Evolutionary conservation across 768 basidiomycete species (phyloP).

Genomic region (Calocybe cyanea): DNA sequence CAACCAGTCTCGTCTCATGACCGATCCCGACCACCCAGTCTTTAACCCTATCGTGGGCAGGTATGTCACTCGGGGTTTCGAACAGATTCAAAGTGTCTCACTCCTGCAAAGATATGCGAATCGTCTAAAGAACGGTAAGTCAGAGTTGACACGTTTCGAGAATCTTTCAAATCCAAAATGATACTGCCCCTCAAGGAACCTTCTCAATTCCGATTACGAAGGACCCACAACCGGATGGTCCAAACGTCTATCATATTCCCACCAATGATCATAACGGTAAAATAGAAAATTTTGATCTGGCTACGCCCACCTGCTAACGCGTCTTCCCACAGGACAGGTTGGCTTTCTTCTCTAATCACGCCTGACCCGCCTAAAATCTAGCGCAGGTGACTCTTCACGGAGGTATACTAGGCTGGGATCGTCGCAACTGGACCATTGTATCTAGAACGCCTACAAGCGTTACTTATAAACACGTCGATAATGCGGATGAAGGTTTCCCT

Average conservation of each 20-base stretch:
- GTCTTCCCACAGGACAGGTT: slow-evolving; percentile 18
- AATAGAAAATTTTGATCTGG: background rate
- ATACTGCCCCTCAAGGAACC: no score
- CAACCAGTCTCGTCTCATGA: slow-evolving; percentile 32
- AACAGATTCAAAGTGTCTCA: background rate
- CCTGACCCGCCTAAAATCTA: background rate
- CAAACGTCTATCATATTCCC: slow-evolving; percentile 46
- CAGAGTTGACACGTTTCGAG: background rate
- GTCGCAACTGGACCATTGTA: slow-evolving; percentile 51
- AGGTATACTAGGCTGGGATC: slow-evolving; percentile 54
- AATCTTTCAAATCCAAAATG: no score
- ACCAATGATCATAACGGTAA: slow-evolving; percentile 47
- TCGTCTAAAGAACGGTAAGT: slow-evolving; percentile 45
- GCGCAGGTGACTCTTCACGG: slow-evolving; percentile 51
- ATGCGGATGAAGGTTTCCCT: slow-evolving; percentile 53
- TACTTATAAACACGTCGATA: slow-evolving; percentile 49
- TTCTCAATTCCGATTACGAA: slow-evolving; percentile 53
- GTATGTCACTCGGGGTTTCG: slow-evolving; percentile 14
- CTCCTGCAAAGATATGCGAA: slow-evolving; percentile 40
- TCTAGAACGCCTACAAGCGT: slow-evolving; percentile 41
- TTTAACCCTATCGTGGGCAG: slow-evolving; percentile 39
- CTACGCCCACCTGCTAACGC: background rate
- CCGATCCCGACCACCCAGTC: slow-evolving; percentile 44
- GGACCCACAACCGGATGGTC: slow-evolving; percentile 35
- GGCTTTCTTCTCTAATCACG: background rate